phyloP scores from a whole-genome alignment of 1,139 yeast species.

The Yarrowia galli region DNA sequence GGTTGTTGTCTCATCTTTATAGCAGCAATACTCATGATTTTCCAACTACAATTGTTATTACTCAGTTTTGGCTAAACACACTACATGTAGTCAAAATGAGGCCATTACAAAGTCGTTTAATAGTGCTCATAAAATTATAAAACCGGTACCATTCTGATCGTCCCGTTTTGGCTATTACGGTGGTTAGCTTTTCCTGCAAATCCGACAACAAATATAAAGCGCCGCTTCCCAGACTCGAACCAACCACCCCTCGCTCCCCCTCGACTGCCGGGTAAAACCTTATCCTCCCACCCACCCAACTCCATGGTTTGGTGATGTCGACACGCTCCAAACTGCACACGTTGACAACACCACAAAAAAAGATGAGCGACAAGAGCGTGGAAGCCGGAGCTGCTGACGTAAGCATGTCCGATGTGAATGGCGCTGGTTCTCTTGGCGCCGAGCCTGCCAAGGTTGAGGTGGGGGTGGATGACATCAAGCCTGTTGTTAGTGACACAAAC shows the following conservation, averaged over 20 bases:
- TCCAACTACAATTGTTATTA: no score
- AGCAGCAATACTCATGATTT: no score
- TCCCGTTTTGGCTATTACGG: no score
- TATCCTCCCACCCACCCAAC: neutral
- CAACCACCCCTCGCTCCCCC: neutral
- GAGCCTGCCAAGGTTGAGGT: neutral
- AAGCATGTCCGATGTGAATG: slow-evolving; percentile 18
- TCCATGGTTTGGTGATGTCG: slow-evolving; percentile 18
- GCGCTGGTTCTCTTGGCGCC: neutral
- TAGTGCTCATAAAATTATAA: no score
- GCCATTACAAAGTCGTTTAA: no score
- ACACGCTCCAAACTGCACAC: neutral
- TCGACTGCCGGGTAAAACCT: slow-evolving; percentile 20
- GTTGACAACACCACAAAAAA: neutral
- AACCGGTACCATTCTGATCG: no score
- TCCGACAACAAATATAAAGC: no score
- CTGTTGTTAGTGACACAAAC: neutral
- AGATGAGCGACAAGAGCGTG: slow-evolving; percentile 21
- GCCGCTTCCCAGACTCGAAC: neutral
- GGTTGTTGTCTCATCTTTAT: no score
- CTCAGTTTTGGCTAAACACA: no score
- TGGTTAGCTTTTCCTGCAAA: no score
- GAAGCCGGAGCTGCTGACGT: slow-evolving; percentile 8
- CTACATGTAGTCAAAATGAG: no score
- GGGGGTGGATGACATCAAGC: neutral